Percentiles rank a stretch among this genome's conserved stretches.
Evolutionary conservation across 208 protist genomes (phyloP).

Genomic region (Trypanosoma caninum): DNA sequence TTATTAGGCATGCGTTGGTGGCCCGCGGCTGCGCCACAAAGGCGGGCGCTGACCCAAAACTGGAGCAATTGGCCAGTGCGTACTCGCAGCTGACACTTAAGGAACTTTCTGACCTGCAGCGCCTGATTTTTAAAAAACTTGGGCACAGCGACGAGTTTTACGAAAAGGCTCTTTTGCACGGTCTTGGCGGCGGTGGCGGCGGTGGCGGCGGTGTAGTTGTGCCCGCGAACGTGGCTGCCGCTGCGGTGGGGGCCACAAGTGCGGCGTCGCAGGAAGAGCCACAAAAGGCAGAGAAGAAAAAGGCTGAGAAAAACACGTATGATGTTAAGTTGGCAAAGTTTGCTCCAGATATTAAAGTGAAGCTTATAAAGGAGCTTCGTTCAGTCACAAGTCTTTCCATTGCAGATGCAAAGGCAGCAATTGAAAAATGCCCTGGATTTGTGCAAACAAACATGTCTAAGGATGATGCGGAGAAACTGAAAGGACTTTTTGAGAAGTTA

Average conservation of each 20-base stretch:
- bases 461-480: slow-evolving; percentile 89
- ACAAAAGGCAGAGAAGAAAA: slow-evolving; percentile 84
- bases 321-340: slow-evolving; percentile 89
- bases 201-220: slow-evolving; percentile 42
- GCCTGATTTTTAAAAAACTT: slow-evolving; percentile 88
- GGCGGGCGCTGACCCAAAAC: slow-evolving; percentile 25
- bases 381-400: slow-evolving; percentile 83
- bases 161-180: slow-evolving; percentile 83
- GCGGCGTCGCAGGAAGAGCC: slow-evolving; percentile 37
- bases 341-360: slow-evolving; percentile 83
- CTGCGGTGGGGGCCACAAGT: slow-evolving; percentile 25
- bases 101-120: slow-evolving; percentile 84
- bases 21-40: slow-evolving; percentile 15
- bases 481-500: slow-evolving; percentile 85
- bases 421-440: slow-evolving; percentile 89
- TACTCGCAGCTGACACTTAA: slow-evolving; percentile 87
- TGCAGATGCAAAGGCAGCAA: slow-evolving; percentile 83
- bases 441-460: slow-evolving; percentile 84
- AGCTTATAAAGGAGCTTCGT: slow-evolving; percentile 91
- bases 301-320: slow-evolving; percentile 85
- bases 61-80: slow-evolving; percentile 70
- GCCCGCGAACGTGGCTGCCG: slow-evolving; percentile 21
- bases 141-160: slow-evolving; percentile 90
- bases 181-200: slow-evolving; percentile 73
- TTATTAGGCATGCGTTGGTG: slow-evolving; percentile 12